Evolutionary conservation across 306 rosid genomes (phyloP).

Genomic region (Cucumis melo): DNA sequence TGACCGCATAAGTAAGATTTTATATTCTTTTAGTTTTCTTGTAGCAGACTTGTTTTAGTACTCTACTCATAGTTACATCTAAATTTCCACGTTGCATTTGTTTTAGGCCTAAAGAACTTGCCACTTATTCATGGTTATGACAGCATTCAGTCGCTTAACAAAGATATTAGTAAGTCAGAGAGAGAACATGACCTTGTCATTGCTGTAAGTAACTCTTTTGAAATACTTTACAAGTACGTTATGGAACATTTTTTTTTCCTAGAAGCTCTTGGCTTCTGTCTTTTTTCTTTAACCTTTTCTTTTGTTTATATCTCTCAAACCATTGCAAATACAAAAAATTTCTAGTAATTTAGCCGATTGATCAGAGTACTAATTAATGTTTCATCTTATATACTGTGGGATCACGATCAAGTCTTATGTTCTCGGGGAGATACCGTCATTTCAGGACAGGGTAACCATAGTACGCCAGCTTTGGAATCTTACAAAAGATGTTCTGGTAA

Average conservation of each 20-base stretch:
- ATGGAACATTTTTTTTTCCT: not conserved
- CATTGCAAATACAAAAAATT: not conserved
- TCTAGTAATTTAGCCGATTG: not conserved
- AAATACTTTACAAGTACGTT: not conserved
- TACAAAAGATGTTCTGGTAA: conserved; percentile 78
- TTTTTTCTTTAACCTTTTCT: not conserved
- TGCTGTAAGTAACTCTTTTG: conserved; percentile 60
- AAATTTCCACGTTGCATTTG: conserved; percentile 1
- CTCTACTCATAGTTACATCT: not conserved
- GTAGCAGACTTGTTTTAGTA: not conserved
- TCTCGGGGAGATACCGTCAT: conserved; percentile 87
- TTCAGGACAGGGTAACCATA: conserved; percentile 68
- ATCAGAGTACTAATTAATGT: conserved; percentile 15
- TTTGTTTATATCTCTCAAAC: not conserved
- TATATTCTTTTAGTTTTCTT: too few relatives aligned
- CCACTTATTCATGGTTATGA: conserved; percentile 90
- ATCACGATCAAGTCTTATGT: conserved; percentile 71
- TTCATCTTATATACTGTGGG: conserved; percentile 20
- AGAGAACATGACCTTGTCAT: conserved; percentile 86
- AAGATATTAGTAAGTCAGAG: conserved; percentile 51
- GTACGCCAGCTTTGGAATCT: conserved; percentile 96
- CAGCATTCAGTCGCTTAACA: conserved; percentile 57
- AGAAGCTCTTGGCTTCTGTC: not conserved
- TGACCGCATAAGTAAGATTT: too few relatives aligned
- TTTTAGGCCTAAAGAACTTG: conserved; percentile 66